A percentile compares a stretch with the other conserved stretches of the same genome.
These are phyloP conservation scores for Fragaria iinumae DNA, from an alignment of 306 rosid genomes.

Conservation along the genomic window DNA sequence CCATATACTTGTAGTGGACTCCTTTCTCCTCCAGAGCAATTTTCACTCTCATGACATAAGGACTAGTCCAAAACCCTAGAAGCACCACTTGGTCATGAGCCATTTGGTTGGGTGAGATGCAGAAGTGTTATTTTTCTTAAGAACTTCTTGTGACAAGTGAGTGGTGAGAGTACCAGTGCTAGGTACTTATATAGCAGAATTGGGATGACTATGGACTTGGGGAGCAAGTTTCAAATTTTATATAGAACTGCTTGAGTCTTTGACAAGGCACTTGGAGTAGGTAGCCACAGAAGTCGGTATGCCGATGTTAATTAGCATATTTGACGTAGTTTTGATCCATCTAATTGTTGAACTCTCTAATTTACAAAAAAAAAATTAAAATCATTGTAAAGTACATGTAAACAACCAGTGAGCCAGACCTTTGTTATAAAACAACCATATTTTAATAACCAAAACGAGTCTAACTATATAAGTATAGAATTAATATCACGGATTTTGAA, in stretches of 20 bases:
- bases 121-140: neutral
- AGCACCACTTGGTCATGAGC: conserved; percentile 9
- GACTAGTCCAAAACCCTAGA: conserved; percentile 7
- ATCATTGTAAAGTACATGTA: too few species aligned
- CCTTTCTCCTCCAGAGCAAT: conserved; percentile 19
- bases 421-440: too few species aligned
- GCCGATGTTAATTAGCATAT: too few species aligned
- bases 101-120: neutral
- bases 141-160: neutral
- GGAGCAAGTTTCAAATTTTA: neutral
- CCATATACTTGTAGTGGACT: conserved; percentile 4
- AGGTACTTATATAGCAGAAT: neutral
- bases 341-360: too few species aligned
- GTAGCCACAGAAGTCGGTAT: neutral
- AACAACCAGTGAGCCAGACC: too few species aligned
- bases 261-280: neutral
- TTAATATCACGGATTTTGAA: too few species aligned
- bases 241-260: neutral
- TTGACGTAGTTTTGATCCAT: too few species aligned
- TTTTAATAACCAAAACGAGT: too few species aligned
- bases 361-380: too few species aligned
- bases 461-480: too few species aligned
- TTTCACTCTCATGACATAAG: conserved; percentile 18
- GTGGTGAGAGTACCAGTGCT: neutral
- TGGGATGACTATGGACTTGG: neutral